Base-by-base conservation (phyloP, 2,329 filamentous ascomycete genomes). In the Bipolaris gigantea region DNA sequence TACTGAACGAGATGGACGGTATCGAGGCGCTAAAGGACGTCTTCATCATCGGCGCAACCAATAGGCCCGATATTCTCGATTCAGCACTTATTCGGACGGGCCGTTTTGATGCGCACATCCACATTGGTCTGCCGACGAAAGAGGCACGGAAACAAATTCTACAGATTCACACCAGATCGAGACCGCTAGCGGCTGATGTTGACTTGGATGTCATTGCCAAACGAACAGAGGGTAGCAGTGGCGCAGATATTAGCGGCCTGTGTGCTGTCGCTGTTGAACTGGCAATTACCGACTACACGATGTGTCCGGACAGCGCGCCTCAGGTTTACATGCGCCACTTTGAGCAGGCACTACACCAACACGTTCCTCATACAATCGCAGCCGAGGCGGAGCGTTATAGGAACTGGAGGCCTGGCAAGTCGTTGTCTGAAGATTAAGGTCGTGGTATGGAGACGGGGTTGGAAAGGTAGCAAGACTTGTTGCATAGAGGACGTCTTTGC, bases 1-100 rank as follows among this genome's bases (percentile, higher is more conserved):
- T 97, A 25, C 82, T 97, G 5, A 96, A 92, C 56, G 93, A 97
- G 72, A 95, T 97, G 89, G 93, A 97, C 70, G 93, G 93, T 42
- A 96, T 97, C 63, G 91, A 96, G 73, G 81, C 87, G 35, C 80
- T 95, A 18, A 87, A 87, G 50, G 89, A 89, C 53, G 92, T 97
- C 0, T 83, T 95, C 55, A 88, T 97, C 13, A 84, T 97, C 16
- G 93, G 90, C 0, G 93, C 93, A 2, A 97, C 93, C 0, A 97
- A 97, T 76, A 86, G 90, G 48, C 93, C 93, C 0, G 89, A 96
- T 66, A 82, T 87, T 1, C 83, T 97, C 18, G 93, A 97, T 70
- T 85, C 90, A 0, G 93, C 93, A 0, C 81, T 97, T 32, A 84
- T 96, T 69, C 85, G 93, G 0, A 89, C 91, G 0, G 93, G 93